Conservation (phyloP, 176 grass and related monocot genomes). For the Avena eriantha region DNA sequence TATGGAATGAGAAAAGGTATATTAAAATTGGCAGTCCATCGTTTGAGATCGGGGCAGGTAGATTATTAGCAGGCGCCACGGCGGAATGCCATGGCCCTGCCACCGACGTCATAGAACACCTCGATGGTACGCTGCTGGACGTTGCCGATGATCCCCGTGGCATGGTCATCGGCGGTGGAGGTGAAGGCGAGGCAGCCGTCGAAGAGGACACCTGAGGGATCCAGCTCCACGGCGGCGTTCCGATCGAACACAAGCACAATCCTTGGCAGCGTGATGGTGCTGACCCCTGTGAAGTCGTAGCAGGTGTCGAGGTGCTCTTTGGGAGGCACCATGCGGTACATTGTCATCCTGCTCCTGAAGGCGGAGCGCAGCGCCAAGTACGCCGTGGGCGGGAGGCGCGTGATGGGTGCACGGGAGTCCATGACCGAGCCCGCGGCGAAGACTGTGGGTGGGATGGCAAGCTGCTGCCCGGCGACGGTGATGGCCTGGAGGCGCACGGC, state of each 20-base stretch:
- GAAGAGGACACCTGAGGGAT: constrained; percentile 42
- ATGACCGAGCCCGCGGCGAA: constrained; percentile 34
- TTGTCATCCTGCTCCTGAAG: constrained; percentile 50
- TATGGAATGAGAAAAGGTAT: background rate
- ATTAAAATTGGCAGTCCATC: background rate
- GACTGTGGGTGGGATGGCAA: constrained; percentile 37
- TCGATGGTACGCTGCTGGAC: constrained; percentile 25
- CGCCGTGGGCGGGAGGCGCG: constrained; percentile 60
- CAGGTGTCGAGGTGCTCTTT: constrained; percentile 63
- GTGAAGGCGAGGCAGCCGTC: constrained; percentile 58
- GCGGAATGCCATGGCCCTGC: constrained; percentile 2
- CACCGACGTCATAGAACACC: constrained; percentile 17
- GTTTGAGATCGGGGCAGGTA: too few species aligned
- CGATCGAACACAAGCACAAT: constrained; percentile 53
- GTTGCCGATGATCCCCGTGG: constrained; percentile 10
- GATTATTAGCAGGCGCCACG: background rate
- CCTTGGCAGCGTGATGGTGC: constrained; percentile 27
- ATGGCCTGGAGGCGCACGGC: constrained; percentile 47
- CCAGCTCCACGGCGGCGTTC: constrained; percentile 40
- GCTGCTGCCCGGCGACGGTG: constrained; percentile 39
- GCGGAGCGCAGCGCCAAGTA: constrained; percentile 48
- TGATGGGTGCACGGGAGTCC: constrained; percentile 69
- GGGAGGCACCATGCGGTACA: constrained; percentile 38
- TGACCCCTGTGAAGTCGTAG: constrained; percentile 53
- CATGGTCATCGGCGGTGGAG: background rate